Conservation (phyloP, 1,284 basidiomycete species). For the Ceratobasidium sp. region DNA sequence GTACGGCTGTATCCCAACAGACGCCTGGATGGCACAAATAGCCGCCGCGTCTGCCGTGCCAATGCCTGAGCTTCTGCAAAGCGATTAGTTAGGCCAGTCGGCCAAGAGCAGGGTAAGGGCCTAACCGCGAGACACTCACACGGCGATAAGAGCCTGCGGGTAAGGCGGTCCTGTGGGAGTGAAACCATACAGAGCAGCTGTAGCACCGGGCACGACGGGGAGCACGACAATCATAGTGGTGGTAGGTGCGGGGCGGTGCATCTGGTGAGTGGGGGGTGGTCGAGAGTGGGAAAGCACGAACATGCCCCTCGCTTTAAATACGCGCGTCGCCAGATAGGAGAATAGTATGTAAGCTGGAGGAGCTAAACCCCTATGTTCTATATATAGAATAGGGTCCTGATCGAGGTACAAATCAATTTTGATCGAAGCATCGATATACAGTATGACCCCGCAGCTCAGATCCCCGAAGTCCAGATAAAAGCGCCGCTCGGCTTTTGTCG, state of each 20-base stretch:
- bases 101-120: no score
- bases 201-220: neutral
- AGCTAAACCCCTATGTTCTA: no score
- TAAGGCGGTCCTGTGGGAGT: neutral
- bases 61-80: neutral
- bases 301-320: neutral
- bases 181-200: neutral
- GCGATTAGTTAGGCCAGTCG: no score
- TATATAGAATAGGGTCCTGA: no score
- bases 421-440: no score
- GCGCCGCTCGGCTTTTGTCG: no score
- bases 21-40: neutral
- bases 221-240: neutral
- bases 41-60: no score
- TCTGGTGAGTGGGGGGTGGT: neutral
- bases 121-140: neutral
- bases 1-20: no score
- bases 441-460: no score
- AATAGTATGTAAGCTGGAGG: no score
- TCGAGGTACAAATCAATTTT: no score
- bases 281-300: neutral
- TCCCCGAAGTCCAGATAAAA: no score
- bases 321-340: neutral
- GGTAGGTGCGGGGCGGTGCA: neutral
- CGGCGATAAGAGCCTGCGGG: neutral